Evolutionary conservation across 805 yeast species (phyloP), one percentile per base, ranked within the genome.

Genomic region (Priceomyces haplophilus): DNA sequence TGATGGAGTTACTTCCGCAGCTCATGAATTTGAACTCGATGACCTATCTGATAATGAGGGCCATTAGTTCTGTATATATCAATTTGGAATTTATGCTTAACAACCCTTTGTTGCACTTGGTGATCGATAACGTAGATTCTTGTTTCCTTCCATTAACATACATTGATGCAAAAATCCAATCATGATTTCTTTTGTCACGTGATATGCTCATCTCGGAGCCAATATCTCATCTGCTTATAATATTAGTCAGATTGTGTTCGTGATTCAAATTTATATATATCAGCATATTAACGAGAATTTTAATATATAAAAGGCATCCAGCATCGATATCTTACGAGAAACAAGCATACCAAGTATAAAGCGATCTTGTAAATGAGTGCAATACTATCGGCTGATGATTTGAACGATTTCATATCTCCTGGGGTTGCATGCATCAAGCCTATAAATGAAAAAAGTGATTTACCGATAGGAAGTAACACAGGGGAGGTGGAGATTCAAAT

Each of bases 391-490:
- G 90, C 88, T 17, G 93, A 87, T 44, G 97, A 93, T 56, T 68
- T 93, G 44, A 93, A 93, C 64, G 99, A 93, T 64, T 93, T 89
- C 65, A 91, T 93, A 34, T 76, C 86, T 24, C 99, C 98, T 0
- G 95, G 96, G 0, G 82, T 87, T 20, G 98, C 97, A 0, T 93
- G 99, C 60, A 83, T 90, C 42, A 93, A 88, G 65, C 97, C 98
- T 0, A 83, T 55, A 12, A 50, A 52, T 1, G 48, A 49, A 34
- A 41, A 25, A 17, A n/a, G n/a, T n/a, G n/a, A n/a, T n/a, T n/a
- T n/a, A n/a, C n/a, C n/a, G n/a, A n/a, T n/a, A n/a, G n/a, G 42
- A n/a, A 44, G 42, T 30, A 43, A 57, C 41, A 21, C 20, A 34
- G 65, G 61, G 34, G 68, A 73, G 44, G 59, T 69, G 3, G 86